Base-by-base conservation (phyloP, 768 basidiomycete genomes). In the Suillus brevipes region DNA sequence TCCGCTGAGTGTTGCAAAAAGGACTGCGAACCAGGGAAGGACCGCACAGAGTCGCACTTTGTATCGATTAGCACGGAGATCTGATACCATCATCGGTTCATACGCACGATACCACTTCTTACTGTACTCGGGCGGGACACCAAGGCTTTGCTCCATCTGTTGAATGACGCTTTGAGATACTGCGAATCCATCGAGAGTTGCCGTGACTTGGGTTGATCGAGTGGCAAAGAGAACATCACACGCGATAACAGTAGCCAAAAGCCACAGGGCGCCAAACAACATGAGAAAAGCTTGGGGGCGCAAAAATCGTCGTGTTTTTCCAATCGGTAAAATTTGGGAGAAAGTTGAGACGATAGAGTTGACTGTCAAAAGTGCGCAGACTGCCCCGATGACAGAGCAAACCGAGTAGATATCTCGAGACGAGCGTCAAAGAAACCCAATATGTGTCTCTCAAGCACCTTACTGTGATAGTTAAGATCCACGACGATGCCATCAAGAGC, bases 21-120 rank as follows among this genome's bases (percentile, higher is more conserved):
- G 71, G 67, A 81, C 66, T 0, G 83, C 72, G 68, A 85, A 74
- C 86, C 86, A 87, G 1, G 83, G 82, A 56, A 86, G 72, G 65
- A 85, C 78, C 2, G 83, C 82, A 28, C 81, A 71, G 34, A 81
- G 74, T 56, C 75, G 74, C 65, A 87, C 86, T 87, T 67, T 20
- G 58, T 60, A 61, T 60, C 38, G 18, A 45, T 60, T 63, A 57
- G 55, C 18, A 60, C 65, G 64, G 20, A 63, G 40, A 18, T 34
- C 14, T 31, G 37, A 45, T 43, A 42, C 18, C 6, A 55, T 37
- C 37, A 4, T 20, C n/a, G 9, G 14, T 23, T 53, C 36, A 18
- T 23, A 81, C 84, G 66, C 70, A 87, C 85, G 70, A 68, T 83
- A 86, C 49, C 68, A 59, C 36, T 82, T 78, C 20, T 81, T 61